Base-by-base conservation (phyloP, 305 asterid species). In the Lippia alba region DNA sequence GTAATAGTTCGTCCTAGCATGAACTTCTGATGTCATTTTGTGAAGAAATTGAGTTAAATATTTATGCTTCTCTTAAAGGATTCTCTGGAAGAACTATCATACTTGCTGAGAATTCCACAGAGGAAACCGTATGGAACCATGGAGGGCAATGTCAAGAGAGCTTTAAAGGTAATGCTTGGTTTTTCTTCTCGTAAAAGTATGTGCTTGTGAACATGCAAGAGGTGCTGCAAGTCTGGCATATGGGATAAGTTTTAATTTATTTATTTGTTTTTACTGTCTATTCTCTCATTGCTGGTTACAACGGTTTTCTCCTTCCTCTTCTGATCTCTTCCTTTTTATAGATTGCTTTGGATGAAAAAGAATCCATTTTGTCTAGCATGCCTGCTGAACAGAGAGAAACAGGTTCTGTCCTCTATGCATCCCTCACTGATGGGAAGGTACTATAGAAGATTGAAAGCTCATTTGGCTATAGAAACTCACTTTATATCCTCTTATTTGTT, bases 101-200 rank as follows among this genome's bases (percentile, higher is more conserved):
- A 94, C 88, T 82, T 94, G 95, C 90, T 94, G 24, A 85, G 99
- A 80, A 94, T 94, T 76, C 99, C 99, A 70, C 99, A 94, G 69
- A 82, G 99, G 71, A 94, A 94, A 81, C 99, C 97, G 72, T 94
- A 75, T 79, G 99, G 97, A 69, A 91, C 99, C 0, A 94, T 94
- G 99, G 99, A 91, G 87, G 94, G 97, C 46, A 89, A 91, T 82
- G 97, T 89, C 80, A 88, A 88, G 83, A 91, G 85, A 86, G 96
- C 99, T 61, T 81, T 94, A 33, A 88, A 94, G 99, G 99, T 91
- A 81, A 57, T 57, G 54, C 72, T 61, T 40, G 44, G 55, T 33
- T 55, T 57, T 57, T 51, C 39, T 45, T 63, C 74, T 66, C 53
- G 76, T 63, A 24, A 3, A 24, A 24, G 2, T 24, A 24, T 24